Base-by-base conservation (phyloP, 176 grass and related monocot species). In the Raddia distichophylla region DNA sequence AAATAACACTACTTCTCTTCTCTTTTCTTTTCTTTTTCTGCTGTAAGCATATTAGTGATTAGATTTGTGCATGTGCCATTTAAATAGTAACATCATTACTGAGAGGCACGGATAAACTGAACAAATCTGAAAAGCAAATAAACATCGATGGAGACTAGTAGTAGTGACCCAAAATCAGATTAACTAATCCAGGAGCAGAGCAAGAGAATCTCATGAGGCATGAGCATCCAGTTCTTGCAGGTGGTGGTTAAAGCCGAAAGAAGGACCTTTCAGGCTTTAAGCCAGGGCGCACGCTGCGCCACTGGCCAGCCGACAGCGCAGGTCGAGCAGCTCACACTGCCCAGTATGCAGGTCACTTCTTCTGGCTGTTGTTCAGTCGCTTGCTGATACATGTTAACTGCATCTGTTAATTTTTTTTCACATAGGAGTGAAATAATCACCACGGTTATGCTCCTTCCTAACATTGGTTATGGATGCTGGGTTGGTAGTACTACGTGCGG, bases 201-300 rank as follows among this genome's bases (percentile, higher is more conserved):
- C 45, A 64, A 27, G 71, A 67, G 77, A 75, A 81, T 65, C 71
- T 89, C 76, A 76, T 27, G 20, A 84, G 76, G 20, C 70, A 64
- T 67, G 44, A 74, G 60, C 63, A 78, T 49, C 67, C 51, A 81
- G 69, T 40, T 40, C 37, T 40, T 40, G 37, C 57, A 60, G 69
- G 71, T 85, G 76, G 32, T 76, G 77, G 47, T 62, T 57, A 56
- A 53, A 61, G 64, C 82, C 64, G 59, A 81, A 81, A 64, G 82
- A 40, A 48, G 15, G 48, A 60, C 69, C 75, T 89, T 80, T 77
- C 58, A 35, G 60, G 86, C 60, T 84, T 68, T 88, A 51, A 67
- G 74, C 34, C 59, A 63, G 47, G 67, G 10, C 44, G 18, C 71
- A 75, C 56, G 19, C 46, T 12, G 54, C 12, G 33, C 35, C 76